Base-by-base conservation (phyloP, 805 yeast species). In the Cyberlindnera euphorbiiphila region DNA sequence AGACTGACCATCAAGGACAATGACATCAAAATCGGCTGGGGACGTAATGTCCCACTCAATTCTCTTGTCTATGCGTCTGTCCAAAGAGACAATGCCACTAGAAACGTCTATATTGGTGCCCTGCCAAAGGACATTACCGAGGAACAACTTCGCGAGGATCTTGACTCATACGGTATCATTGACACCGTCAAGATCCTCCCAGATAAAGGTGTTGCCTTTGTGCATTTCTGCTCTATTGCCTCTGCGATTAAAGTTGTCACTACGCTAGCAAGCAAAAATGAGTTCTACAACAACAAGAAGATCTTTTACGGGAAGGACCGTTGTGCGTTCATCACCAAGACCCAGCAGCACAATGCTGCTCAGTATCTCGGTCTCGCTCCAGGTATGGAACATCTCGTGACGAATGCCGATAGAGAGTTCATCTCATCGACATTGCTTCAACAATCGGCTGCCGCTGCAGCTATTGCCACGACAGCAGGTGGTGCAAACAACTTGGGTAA, bases 371-470 rank as follows among this genome's bases (percentile, higher is more conserved):
- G 97, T 1, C 69, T 88, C 43, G 86, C 93, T 29, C 95, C 96
- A 14, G 93, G 94, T 20, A 76, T 81, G 72, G 95, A 85, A 54
- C 85, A 83, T 54, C 66, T 84, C 39, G 77, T 83, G 19, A 81
- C 86, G 41, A 79, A 78, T 39, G 82, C 85, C 8, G 78, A 74
- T 49, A 57, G 76, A 25, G 76, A 71, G 34, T 60, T 73, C 42
- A 67, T 74, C 29, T 81, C 89, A 1, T 74, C 78, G 28, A 85
- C 91, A 7, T 69, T 89, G 39, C 85, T 91, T 25, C 95, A 87
- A 61, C 97, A 93, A 64, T 80, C 95, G 12, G 94, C 95, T 25
- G 96, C 97, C 1, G 96, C 98, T 6, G 96, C 96, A n/a, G 91
- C 94, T 25, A 89, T 91, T 53, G 96, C 96, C 1, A 83, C 95